A percentile compares a stretch with the other conserved stretches of the same genome.
Conservation (phyloP, 257 asterid genomes). For the Solanum virginianum region DNA sequence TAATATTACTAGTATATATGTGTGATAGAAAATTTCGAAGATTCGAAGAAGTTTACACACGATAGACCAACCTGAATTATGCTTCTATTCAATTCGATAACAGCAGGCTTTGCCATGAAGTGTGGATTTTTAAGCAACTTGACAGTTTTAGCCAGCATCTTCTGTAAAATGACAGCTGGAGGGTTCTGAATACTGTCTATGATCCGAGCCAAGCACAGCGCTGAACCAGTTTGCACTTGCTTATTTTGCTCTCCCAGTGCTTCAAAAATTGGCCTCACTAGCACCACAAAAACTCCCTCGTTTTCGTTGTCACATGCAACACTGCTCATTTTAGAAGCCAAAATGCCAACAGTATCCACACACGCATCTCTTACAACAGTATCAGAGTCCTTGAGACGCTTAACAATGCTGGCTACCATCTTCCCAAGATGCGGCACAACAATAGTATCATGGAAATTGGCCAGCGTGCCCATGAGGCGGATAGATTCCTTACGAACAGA, state of each 20-base stretch:
- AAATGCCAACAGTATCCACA: slow-evolving; percentile 60
- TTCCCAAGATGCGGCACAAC: slow-evolving; percentile 63
- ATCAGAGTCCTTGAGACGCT: slow-evolving; percentile 82
- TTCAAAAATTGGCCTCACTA: slow-evolving; percentile 95
- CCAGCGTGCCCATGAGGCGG: slow-evolving; percentile 66
- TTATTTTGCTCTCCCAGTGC: slow-evolving; percentile 86
- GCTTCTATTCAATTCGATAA: slow-evolving; percentile 82
- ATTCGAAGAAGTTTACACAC: background rate
- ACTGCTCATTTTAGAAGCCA: slow-evolving; percentile 63
- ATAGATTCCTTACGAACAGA: slow-evolving; percentile 87
- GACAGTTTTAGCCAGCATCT: slow-evolving; percentile 67
- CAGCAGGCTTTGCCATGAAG: slow-evolving; percentile 94
- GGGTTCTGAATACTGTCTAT: slow-evolving; percentile 73
- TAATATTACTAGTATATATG: background rate
- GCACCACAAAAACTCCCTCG: slow-evolving; percentile 47
- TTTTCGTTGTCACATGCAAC: slow-evolving; percentile 29
- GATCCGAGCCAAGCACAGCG: slow-evolving; percentile 75
- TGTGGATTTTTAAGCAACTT: slow-evolving; percentile 86
- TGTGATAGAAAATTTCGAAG: background rate
- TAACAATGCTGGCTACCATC: slow-evolving; percentile 76
- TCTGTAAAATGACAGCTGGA: slow-evolving; percentile 69
- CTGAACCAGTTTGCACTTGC: slow-evolving; percentile 76
- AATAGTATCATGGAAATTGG: slow-evolving; percentile 44
- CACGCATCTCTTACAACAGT: slow-evolving; percentile 81
- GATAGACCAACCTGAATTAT: slow-evolving; percentile 55